Evolutionary conservation across 495 filamentous ascomycete genomes (phyloP), one percentile per base, ranked within the genome.

Genomic region (Hypoxylon fuscum): DNA sequence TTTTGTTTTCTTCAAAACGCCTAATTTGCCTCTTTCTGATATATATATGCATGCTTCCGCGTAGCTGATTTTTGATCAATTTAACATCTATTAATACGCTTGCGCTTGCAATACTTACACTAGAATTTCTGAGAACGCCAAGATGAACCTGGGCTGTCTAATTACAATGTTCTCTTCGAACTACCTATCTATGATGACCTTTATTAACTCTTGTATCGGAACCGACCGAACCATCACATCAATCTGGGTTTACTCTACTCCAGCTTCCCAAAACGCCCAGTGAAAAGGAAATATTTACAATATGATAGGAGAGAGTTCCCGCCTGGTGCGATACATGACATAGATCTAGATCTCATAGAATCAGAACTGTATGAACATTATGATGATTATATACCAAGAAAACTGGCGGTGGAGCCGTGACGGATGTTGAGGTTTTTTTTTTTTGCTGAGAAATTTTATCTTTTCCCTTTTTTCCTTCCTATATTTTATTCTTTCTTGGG

Each of bases 401-500:
- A 46, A 9, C 10, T 15, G 41, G 20, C 12, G 4, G 41, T 17
- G 21, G 11, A 25, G n/a, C 15, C 23, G 43, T 46, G 22, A 3
- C 10, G 41, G 31, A 8, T 46, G 25, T 4, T 14, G 41, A 20
- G 11, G 0, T 20, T 46, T 37, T 49, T 20, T 14, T 44, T 37
- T 21, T 45, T 37, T 35, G n/a, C n/a, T n/a, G n/a, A n/a, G n/a
- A n/a, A n/a, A n/a, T n/a, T n/a, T n/a, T n/a, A n/a, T n/a, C 35
- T 37, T 21, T 55, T 41, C 23, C 31, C 7, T 27, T 44, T 17
- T 14, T 2, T 0, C 49, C 6, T 38, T 23, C 22, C 11, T 27
- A n/a, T n/a, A n/a, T 14, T 64, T 58, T 69, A 69, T 38, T 68
- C 69, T 34, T 68, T 68, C 63, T 72, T 72, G 23, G 61, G 5